These are phyloP conservation scores for Cucumis cinereus DNA, from an alignment of 306 rosid species.

Conservation along the genomic window DNA sequence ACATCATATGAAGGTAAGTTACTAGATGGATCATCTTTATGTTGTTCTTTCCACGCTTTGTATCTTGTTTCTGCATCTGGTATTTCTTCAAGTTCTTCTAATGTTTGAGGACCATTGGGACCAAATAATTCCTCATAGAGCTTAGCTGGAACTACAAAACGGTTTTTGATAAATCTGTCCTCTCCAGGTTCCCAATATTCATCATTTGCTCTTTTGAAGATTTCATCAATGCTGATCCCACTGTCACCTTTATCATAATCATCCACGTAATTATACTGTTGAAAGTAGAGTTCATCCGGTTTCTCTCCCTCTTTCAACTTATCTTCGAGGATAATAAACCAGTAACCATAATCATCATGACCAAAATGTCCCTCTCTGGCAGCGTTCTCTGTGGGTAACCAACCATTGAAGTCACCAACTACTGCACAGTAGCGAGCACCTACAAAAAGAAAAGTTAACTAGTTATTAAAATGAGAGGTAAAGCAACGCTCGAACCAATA, in stretches of 20 bases:
- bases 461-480: background rate
- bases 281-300: slow-evolving; percentile 86
- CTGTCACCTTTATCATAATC: slow-evolving; percentile 94
- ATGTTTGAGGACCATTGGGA: slow-evolving; percentile 90
- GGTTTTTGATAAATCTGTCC: slow-evolving; percentile 63
- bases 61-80: slow-evolving; percentile 91
- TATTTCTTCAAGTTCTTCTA: slow-evolving; percentile 65
- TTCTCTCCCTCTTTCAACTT: slow-evolving; percentile 74
- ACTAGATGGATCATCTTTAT: slow-evolving; percentile 41
- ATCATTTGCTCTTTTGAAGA: slow-evolving; percentile 64
- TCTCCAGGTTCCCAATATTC: slow-evolving; percentile 97
- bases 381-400: slow-evolving; percentile 81
- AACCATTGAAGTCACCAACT: slow-evolving; percentile 74
- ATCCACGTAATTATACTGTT: slow-evolving; percentile 79
- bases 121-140: slow-evolving; percentile 86
- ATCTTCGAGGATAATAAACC: slow-evolving; percentile 90
- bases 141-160: slow-evolving; percentile 67
- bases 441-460: slow-evolving; percentile 19
- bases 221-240: slow-evolving; percentile 67
- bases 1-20: slow-evolving; percentile 48
- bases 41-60: slow-evolving; percentile 62
- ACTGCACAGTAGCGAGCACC: slow-evolving; percentile 96
- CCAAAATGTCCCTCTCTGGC: slow-evolving; percentile 90
- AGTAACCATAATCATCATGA: slow-evolving; percentile 88
- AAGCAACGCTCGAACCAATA: background rate